phyloP scores from a whole-genome alignment of 768 basidiomycete species.

The Collybia sordida region DNA sequence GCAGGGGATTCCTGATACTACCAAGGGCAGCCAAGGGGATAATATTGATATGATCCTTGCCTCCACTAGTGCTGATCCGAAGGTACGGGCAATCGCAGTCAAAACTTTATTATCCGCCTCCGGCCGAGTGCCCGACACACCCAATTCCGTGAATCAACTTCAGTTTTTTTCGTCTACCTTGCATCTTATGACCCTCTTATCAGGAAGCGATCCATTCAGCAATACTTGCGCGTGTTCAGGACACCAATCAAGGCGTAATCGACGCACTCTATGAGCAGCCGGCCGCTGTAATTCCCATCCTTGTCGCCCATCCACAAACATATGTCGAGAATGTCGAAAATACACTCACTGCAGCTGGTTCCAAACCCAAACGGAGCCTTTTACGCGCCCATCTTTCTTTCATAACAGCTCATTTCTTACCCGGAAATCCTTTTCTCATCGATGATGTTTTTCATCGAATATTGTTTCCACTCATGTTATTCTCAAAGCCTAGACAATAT shows the following conservation, averaged over 20 bases:
- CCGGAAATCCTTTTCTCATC: constrained; percentile 18
- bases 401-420: constrained; percentile 46
- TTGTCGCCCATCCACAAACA: constrained; percentile 36
- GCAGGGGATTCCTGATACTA: constrained; percentile 2
- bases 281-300: constrained; percentile 41
- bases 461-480: constrained; percentile 74
- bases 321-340: constrained; percentile 47
- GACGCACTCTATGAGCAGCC: constrained; percentile 64
- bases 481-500: constrained; percentile 69
- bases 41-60: constrained; percentile 47
- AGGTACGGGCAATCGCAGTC: constrained; percentile 59
- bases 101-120: constrained; percentile 45
- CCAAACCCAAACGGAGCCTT: constrained; percentile 50
- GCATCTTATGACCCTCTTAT: neutral
- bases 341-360: constrained; percentile 30
- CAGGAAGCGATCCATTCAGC: constrained; percentile 63
- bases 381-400: constrained; percentile 60
- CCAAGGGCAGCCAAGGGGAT: constrained; percentile 10
- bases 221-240: constrained; percentile 67
- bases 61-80: constrained; percentile 60
- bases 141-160: constrained; percentile 41
- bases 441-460: constrained; percentile 46
- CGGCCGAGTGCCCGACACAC: constrained; percentile 23
- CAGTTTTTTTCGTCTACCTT: neutral
- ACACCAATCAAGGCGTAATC: constrained; percentile 60